A percentile compares a stretch with the other conserved stretches of the same genome.
Evolutionary conservation across 805 yeast species (phyloP).

Genomic region (Tetrapisispora iriomotensis): DNA sequence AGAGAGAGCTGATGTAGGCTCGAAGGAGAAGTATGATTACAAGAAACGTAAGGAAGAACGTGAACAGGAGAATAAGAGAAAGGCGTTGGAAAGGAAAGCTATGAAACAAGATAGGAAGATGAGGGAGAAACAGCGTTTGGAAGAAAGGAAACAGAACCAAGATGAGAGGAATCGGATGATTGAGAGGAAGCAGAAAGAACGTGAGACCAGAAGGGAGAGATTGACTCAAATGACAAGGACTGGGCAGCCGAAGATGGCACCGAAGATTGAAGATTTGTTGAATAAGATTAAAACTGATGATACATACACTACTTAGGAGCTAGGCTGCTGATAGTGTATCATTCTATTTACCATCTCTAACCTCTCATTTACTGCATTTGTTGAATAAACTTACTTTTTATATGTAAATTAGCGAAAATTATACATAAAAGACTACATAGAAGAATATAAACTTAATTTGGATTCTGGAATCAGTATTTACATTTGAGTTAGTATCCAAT

Average conservation of each 20-base stretch:
- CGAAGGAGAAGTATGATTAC: slow-evolving; percentile 10
- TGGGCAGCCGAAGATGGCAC: slow-evolving; percentile 91
- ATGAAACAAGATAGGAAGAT: slow-evolving; percentile 30
- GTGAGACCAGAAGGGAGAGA: slow-evolving; percentile 36
- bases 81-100: slow-evolving; percentile 29
- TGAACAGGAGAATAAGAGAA: slow-evolving; percentile 18
- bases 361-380: too few relatives aligned
- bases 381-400: too few relatives aligned
- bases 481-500: neutral
- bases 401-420: too few relatives aligned
- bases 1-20: slow-evolving; percentile 21
- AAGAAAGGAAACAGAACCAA: slow-evolving; percentile 37
- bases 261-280: slow-evolving; percentile 66
- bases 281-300: slow-evolving; percentile 60
- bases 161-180: slow-evolving; percentile 27
- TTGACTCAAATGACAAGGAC: slow-evolving; percentile 47
- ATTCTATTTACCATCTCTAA: too few relatives aligned
- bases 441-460: too few relatives aligned
- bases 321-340: too few relatives aligned
- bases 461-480: too few relatives aligned
- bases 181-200: slow-evolving; percentile 32
- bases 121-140: slow-evolving; percentile 22
- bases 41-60: slow-evolving; percentile 17
- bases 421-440: too few relatives aligned
- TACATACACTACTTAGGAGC: slow-evolving; percentile 18